Evolutionary conservation across 176 grass and related monocot genomes (phyloP).

Genomic region (Phyllostachys edulis): DNA sequence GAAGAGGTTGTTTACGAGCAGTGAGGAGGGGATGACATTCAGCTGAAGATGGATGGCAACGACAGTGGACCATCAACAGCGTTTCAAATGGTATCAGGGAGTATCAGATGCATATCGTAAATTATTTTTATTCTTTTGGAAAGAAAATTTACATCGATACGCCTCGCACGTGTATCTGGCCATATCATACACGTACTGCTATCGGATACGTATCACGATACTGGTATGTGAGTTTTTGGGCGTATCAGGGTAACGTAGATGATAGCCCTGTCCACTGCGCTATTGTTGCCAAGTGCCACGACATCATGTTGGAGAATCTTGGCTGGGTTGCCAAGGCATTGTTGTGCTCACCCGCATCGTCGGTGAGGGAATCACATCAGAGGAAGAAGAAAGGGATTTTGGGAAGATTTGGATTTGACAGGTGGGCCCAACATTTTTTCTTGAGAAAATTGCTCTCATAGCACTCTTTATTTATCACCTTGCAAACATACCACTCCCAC

Average conservation of each 20-base stretch:
- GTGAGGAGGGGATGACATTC: background rate
- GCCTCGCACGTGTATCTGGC: background rate
- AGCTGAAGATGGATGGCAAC: background rate
- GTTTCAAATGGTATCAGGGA: background rate
- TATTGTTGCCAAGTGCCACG: fast-evolving
- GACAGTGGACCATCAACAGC: background rate
- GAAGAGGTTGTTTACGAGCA: background rate
- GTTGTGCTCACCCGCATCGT: background rate
- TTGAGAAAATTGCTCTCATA: too few species aligned
- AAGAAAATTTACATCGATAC: background rate
- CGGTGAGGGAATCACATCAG: background rate
- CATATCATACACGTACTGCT: background rate
- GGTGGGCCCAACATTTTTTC: background rate
- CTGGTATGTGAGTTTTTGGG: background rate
- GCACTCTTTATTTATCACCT: too few species aligned
- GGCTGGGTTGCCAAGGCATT: background rate
- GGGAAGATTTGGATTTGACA: background rate
- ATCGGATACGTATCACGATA: background rate
- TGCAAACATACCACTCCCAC: too few species aligned
- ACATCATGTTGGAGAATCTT: background rate
- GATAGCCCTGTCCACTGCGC: background rate
- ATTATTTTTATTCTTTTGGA: background rate
- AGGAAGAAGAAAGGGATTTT: background rate
- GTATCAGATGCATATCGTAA: background rate
- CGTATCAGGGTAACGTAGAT: background rate